These are phyloP conservation scores for Naganishia kalamii DNA, from an alignment of 768 basidiomycete species.

Conservation along the genomic window DNA sequence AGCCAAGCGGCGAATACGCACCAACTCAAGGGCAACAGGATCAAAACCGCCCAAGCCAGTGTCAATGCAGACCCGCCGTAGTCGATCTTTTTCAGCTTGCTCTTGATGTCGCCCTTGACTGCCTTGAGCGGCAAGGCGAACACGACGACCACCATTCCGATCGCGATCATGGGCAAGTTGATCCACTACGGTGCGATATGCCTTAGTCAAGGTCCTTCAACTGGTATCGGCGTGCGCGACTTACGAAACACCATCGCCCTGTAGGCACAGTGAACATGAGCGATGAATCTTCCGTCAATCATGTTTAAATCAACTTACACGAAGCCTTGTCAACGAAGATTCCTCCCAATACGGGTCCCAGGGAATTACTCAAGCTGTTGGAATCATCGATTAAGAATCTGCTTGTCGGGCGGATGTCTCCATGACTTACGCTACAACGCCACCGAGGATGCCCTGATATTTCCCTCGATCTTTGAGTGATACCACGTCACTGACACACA, in stretches of 20 bases:
- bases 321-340: constrained; percentile 58
- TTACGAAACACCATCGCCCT: constrained; percentile 61
- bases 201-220: background rate
- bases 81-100: constrained; percentile 63
- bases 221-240: background rate
- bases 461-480: constrained; percentile 60
- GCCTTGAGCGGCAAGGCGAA: constrained; percentile 65
- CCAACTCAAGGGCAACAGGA: constrained; percentile 69
- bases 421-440: constrained; percentile 54
- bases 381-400: background rate
- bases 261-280: background rate
- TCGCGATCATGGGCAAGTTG: constrained; percentile 57
- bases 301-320: constrained; percentile 32
- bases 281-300: background rate
- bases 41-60: constrained; percentile 57
- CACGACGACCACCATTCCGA: constrained; percentile 55
- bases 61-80: constrained; percentile 59
- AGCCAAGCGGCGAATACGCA: background rate
- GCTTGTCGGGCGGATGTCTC: background rate
- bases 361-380: constrained; percentile 48
- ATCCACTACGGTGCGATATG: constrained; percentile 51
- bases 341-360: constrained; percentile 66
- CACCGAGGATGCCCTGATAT: constrained; percentile 69
- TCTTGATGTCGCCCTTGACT: constrained; percentile 58
- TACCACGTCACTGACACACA: constrained; percentile 58